Conservation (phyloP, 2,329 filamentous ascomycete genomes). For the Coniochaeta hoffmannii region DNA sequence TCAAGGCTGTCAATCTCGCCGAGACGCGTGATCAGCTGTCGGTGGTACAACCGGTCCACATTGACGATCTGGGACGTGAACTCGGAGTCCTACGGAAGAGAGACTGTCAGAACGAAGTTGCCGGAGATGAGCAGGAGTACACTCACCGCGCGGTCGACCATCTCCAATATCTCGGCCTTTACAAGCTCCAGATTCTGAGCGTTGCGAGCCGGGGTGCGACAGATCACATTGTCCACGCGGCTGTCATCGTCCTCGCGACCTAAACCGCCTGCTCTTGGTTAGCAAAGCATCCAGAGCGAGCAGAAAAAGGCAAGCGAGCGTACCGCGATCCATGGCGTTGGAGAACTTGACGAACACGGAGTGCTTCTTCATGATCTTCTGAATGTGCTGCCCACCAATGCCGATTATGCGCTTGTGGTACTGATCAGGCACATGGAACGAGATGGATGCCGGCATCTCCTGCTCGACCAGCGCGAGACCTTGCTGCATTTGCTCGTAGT, state of each 20-base stretch:
- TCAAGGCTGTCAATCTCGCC: constrained; percentile 88
- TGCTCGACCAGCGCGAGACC: constrained; percentile 91
- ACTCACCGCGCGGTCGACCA: constrained; percentile 89
- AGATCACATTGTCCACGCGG: constrained; percentile 98
- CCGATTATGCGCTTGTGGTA: constrained; percentile 99
- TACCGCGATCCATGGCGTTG: constrained; percentile 94
- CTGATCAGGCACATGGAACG: constrained; percentile 97
- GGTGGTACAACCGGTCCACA: constrained; percentile 91
- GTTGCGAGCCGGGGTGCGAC: constrained; percentile 92
- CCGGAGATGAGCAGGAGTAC: constrained; percentile 4
- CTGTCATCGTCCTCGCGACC: constrained; percentile 96
- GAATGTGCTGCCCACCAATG: constrained; percentile 96
- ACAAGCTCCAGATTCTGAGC: constrained; percentile 94
- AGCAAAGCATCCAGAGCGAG: constrained; percentile 12
- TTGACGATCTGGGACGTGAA: constrained; percentile 91
- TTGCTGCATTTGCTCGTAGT: constrained; percentile 91
- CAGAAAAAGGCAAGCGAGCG: not conserved
- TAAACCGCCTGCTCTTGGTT: constrained; percentile 50
- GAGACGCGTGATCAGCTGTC: constrained; percentile 83
- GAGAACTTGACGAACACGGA: constrained; percentile 99
- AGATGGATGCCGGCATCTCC: constrained; percentile 98
- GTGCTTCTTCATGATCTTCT: constrained; percentile 99
- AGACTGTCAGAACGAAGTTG: constrained; percentile 3
- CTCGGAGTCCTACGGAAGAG: constrained; percentile 76
- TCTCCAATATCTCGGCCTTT: constrained; percentile 98